A percentile compares a stretch with the other conserved stretches of the same genome.
Conservation (phyloP, 2,329 filamentous ascomycete species). For the Lecanosticta acicola region DNA sequence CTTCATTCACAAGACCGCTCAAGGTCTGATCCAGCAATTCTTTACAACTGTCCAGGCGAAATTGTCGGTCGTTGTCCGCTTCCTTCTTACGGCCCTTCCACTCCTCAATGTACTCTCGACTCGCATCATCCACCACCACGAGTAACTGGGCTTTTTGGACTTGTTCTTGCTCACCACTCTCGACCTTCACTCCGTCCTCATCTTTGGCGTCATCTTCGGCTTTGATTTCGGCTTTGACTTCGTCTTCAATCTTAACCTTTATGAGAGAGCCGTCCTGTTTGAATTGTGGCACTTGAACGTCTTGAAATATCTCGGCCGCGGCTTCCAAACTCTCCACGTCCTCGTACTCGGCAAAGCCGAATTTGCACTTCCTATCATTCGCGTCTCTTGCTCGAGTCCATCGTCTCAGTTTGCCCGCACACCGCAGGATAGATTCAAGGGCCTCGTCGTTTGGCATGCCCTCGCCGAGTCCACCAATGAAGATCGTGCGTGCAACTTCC, state of each 20-base stretch:
- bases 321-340: conserved; percentile 81
- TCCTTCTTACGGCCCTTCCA: conserved; percentile 65
- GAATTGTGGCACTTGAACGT: conserved; percentile 73
- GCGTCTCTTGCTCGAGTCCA: conserved; percentile 77
- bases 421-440: conserved; percentile 69
- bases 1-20: conserved; percentile 65
- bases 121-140: conserved; percentile 72
- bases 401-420: conserved; percentile 69
- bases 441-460: conserved; percentile 70
- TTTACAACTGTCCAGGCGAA: conserved; percentile 64
- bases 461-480: conserved; percentile 78
- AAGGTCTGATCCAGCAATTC: conserved; percentile 63
- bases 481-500: conserved; percentile 86
- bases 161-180: conserved; percentile 36
- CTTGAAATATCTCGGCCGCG: conserved; percentile 76
- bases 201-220: conserved; percentile 11
- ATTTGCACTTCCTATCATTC: conserved; percentile 76
- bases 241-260: conserved; percentile 41
- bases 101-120: conserved; percentile 77
- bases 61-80: conserved; percentile 56
- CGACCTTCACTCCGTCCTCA: conserved; percentile 47
- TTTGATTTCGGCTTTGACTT: conserved; percentile 36
- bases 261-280: conserved; percentile 32
- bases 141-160: conserved; percentile 28
- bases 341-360: conserved; percentile 94